Conservation (phyloP, 2,329 filamentous ascomycete species). For the Cadophora luteo-olivacea region DNA sequence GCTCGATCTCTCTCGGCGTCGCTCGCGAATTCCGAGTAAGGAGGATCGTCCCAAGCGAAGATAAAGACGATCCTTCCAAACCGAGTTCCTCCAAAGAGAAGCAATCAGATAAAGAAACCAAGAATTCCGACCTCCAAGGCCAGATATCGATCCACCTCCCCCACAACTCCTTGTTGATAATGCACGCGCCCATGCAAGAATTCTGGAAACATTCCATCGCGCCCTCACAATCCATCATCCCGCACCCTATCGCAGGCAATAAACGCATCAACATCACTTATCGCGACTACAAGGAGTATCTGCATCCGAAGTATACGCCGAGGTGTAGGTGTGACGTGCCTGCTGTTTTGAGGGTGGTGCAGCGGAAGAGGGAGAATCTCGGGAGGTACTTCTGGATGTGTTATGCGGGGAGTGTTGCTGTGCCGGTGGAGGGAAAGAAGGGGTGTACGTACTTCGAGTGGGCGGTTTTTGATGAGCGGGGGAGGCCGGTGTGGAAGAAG, state of each 20-base stretch:
- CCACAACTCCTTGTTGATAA: slow-evolving; percentile 90
- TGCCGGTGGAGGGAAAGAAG: slow-evolving; percentile 54
- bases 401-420: slow-evolving; percentile 72
- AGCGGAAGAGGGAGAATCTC: slow-evolving; percentile 75
- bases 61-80: slow-evolving; percentile 13
- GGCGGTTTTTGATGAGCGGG: slow-evolving; percentile 87
- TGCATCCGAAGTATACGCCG: slow-evolving; percentile 81
- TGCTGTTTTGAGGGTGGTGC: slow-evolving; percentile 75
- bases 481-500: slow-evolving; percentile 70
- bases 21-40: slow-evolving; percentile 92
- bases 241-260: slow-evolving; percentile 82
- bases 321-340: slow-evolving; percentile 78
- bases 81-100: too few species aligned
- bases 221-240: slow-evolving; percentile 77
- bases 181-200: slow-evolving; percentile 99
- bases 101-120: too few species aligned
- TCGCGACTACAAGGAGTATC: slow-evolving; percentile 77
- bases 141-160: slow-evolving; percentile 93
- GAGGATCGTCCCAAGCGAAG: slow-evolving; percentile 69
- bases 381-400: slow-evolving; percentile 97
- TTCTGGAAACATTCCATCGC: slow-evolving; percentile 92
- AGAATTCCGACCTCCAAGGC: slow-evolving; percentile 68
- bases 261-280: slow-evolving; percentile 94
- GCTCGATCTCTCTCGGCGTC: slow-evolving; percentile 88
- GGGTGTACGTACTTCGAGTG: slow-evolving; percentile 83